Evolutionary conservation across 371 early-diverging fungal genomes (phyloP), one percentile per base, ranked within the genome.

Genomic region (Rhizopus delemar): DNA sequence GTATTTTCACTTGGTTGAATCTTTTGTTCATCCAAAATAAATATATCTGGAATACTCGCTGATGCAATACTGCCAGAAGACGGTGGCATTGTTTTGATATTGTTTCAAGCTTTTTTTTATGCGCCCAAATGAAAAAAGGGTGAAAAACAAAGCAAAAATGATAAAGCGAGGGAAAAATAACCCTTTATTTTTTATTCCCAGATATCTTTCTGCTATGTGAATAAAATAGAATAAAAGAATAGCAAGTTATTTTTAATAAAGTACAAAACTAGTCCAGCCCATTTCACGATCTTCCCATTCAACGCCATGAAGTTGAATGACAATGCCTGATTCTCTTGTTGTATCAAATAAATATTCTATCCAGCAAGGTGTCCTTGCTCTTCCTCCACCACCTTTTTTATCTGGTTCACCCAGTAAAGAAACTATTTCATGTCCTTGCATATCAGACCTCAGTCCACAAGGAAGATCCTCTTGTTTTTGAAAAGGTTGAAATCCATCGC

Each of bases 21-120:
- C 60, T 78, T 75, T 34, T 79, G 75, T 35, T 88, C 86, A 69
- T 87, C 87, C 64, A 87, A 71, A 34, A 73, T 67, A 67, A 85
- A 85, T 16, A 74, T 74, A 51, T 81, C 80, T 34, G 82, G 79
- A 12, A 71, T 63, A 34, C 62, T 61, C 38, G 43, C 45, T 38
- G 36, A 41, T 41, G 39, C 39, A 11, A 8, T 38, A 38, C 13
- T 38, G 13, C 39, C 39, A 13, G 39, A 38, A 38, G 39, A 38
- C 39, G 48, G 48, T 29, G 48, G 48, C 48, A 48, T 48, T 48
- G 12, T 29, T 29, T 2, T 8, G 48, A 8, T 48, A 8, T 29
- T 22, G 8, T n/a, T 48, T 29, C 29, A 15, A 29, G 9, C 22
- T 22, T 22, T 22, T 22, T 22, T 22, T 22, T 22, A 22, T 22